Evolutionary conservation across 352 stramenopile genomes (phyloP).

Genomic region (Phytophthora niederhauseri): DNA sequence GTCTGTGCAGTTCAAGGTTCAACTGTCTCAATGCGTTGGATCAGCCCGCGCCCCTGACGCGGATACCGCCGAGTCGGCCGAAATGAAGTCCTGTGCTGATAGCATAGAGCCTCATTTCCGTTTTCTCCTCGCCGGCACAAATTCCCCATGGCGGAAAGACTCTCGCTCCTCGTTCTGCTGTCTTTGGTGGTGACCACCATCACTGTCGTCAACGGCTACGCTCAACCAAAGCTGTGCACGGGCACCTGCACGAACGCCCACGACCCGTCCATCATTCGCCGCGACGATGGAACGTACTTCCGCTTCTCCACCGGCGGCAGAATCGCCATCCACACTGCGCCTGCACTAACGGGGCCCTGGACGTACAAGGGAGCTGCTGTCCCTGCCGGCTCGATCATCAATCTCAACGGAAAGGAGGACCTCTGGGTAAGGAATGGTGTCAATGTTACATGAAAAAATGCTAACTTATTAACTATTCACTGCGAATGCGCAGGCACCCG

Average conservation of each 20-base stretch:
- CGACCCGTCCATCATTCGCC: slow-evolving; percentile 46
- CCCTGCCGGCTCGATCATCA: slow-evolving; percentile 46
- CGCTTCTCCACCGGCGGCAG: slow-evolving; percentile 50
- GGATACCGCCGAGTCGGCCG: not conserved
- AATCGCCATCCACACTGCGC: slow-evolving; percentile 47
- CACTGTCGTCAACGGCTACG: slow-evolving; percentile 22
- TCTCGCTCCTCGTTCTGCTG: slow-evolving; percentile 18
- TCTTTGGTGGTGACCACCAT: slow-evolving; percentile 10
- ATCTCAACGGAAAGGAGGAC: slow-evolving; percentile 45
- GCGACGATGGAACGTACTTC: slow-evolving; percentile 49
- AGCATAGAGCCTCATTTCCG: not conserved
- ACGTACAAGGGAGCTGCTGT: slow-evolving; percentile 44
- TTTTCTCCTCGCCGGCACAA: not conserved
- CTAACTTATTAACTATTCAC: not conserved
- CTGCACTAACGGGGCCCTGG: slow-evolving; percentile 44
- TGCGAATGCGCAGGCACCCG: slow-evolving; percentile 28
- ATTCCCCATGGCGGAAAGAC: slow-evolving; percentile 7
- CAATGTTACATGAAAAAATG: not conserved
- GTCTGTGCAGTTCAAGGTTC: not conserved
- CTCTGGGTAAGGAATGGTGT: slow-evolving; percentile 33
- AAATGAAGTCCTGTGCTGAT: not conserved
- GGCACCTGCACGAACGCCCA: slow-evolving; percentile 41
- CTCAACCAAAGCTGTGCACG: slow-evolving; percentile 18
- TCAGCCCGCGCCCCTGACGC: not conserved
- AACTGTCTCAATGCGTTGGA: not conserved